Base-by-base conservation (phyloP, 805 yeast species). In the Starmera quercuum region DNA sequence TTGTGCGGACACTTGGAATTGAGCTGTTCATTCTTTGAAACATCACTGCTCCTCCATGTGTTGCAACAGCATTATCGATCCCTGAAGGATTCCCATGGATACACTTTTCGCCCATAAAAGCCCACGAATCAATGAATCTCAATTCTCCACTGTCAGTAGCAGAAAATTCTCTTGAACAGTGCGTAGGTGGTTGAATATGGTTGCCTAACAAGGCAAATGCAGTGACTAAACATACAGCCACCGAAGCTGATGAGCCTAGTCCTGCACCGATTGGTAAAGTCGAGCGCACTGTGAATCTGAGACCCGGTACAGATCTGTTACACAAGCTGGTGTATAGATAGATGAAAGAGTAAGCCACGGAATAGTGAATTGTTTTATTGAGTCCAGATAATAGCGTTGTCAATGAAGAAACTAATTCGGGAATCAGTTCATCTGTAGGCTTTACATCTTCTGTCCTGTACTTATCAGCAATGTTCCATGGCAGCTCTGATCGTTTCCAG, bases 51-150 rank as follows among this genome's bases (percentile, higher is more conserved):
- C 97, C 97, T 16, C 98, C 98, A 45, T 78, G 79, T 0, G 96
- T 83, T 2, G 97, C 94, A 31, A 90, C 97, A 0, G 96, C 87
- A 52, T 92, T 92, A 56, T 92, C 98, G 34, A 92, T 86, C 10
- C 98, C 98, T 14, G 94, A 80, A 7, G 98, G 98, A 47, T 83
- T 87, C 2, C 97, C 97, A 53, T 90, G 97, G 45, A 88, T 83
- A 53, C 97, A 86, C 53, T 81, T 82, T 56, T 92, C 98, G 25
- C 97, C 97, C 64, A 90, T 68, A 43, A 82, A 82, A 2, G 97
- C 78, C 95, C 95, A 88, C 6, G 66, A 59, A 44, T 90, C 90
- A 39, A 92, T 77, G 41, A 78, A 71, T n/a, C 64, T 58, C 18
- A 78, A 66, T 34, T 71, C 78, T 4, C 52, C 56, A 27, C 47